A percentile compares a stretch with the other conserved stretches of the same genome.
phyloP scores from a whole-genome alignment of 345 rosid species.

The Clausena lansium region DNA sequence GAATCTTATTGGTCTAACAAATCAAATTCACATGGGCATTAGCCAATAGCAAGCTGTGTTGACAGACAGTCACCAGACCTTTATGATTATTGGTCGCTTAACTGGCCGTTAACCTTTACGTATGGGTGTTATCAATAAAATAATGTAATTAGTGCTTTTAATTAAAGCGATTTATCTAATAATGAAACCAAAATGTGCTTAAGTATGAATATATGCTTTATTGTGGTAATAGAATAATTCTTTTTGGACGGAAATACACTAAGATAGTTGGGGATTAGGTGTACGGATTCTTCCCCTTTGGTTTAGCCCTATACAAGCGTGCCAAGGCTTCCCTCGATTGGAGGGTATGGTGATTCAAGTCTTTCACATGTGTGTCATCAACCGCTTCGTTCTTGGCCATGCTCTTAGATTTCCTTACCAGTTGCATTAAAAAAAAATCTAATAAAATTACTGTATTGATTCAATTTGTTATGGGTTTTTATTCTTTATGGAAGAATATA shows the following conservation, averaged over 20 bases:
- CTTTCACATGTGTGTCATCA: constrained; percentile 21
- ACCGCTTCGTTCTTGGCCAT: neutral
- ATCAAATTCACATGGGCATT: constrained; percentile 29
- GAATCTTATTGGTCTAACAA: constrained; percentile 29
- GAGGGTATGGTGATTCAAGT: constrained; percentile 16
- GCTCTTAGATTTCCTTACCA: neutral
- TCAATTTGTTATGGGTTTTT: neutral
- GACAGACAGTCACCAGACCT: constrained; percentile 13
- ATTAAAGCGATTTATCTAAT: neutral
- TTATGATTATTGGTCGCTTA: constrained; percentile 15
- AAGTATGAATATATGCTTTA: neutral
- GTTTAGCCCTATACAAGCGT: constrained; percentile 16
- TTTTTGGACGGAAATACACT: neutral
- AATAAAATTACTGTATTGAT: neutral
- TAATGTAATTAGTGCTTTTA: neutral
- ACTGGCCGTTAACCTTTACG: neutral
- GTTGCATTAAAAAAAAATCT: neutral
- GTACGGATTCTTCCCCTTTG: constrained; percentile 16
- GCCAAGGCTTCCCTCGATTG: constrained; percentile 25
- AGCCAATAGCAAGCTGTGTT: constrained; percentile 12
- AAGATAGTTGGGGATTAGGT: neutral
- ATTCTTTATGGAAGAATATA: neutral
- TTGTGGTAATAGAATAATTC: constrained; percentile 6
- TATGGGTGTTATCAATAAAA: neutral
- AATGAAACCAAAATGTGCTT: neutral